Evolutionary conservation across 768 basidiomycete species (phyloP), one percentile per base, ranked within the genome.

Genomic region (Russula foetens): DNA sequence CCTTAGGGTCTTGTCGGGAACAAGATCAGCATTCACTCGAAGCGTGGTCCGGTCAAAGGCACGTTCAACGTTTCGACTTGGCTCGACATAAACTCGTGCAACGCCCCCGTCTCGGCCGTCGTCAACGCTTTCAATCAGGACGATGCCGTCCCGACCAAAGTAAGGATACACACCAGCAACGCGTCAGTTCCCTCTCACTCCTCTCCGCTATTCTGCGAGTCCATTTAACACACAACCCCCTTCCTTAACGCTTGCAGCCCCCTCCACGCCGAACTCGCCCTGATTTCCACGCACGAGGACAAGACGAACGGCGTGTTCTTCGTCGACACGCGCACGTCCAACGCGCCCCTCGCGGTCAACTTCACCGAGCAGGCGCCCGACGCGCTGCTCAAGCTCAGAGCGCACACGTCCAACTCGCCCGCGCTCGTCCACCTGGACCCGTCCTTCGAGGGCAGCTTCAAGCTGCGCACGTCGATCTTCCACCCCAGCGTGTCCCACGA

Each of bases 61-160:
- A 38, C 47, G 15, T 63, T 63, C 53, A 63, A 63, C 44, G 55
- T 48, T 0, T 38, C 62, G 5, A 48, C 59, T 19, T 45, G 21
- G 0, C 39, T 63, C n/a, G 14, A 38, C 11, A 7, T 63, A 33
- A 46, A 29, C n/a, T 55, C 62, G 4, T 17, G 23, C 49, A 63
- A 63, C 33, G 2, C 51, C 7, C 62, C 62, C 23, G 29, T 63
- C 35, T 29, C 17, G n/a, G 62, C 55, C 29, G 6, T 1, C 4
- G 47, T 61, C 21, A 63, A 60, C 29, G 62, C 62, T 7, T 61
- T 60, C 7, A 63, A 62, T 39, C 19, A 45, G 19, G 31, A 51
- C 53, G 31, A 21, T 23, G 29, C n/a, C 12, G 0, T 8, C 4
- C 28, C 59, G 11, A 63, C 58, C 53, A 17, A 24, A 29, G 41